These are phyloP conservation scores for Aspergillus puulaauensis DNA, from an alignment of 2,329 filamentous ascomycete species.

Conservation along the genomic window DNA sequence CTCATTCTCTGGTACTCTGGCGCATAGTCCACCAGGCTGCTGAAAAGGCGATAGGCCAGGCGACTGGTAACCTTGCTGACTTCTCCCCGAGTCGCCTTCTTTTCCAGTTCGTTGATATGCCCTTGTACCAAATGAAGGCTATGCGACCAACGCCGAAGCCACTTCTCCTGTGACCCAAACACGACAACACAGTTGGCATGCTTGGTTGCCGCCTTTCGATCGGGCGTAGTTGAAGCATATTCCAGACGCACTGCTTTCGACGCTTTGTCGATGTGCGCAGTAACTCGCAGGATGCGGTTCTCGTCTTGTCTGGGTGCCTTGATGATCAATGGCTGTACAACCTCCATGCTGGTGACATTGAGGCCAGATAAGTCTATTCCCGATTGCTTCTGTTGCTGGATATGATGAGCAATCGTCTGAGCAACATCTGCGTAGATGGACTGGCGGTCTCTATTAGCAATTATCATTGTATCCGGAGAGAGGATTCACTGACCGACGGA, in stretches of 20 bases:
- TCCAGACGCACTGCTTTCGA: background rate
- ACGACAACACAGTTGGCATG: constrained; percentile 3
- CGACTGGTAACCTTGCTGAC: constrained; percentile 27
- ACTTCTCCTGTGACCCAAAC: constrained; percentile 4
- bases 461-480: too few species aligned
- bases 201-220: background rate
- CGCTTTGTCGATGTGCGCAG: background rate
- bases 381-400: background rate
- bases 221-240: background rate
- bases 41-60: constrained; percentile 37
- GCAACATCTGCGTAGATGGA: too few species aligned
- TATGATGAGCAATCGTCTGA: background rate
- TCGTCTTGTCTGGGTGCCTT: background rate
- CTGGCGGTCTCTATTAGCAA: too few species aligned
- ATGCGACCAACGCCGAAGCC: constrained; percentile 20
- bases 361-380: background rate
- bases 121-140: constrained; percentile 19
- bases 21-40: constrained; percentile 27
- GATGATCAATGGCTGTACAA: background rate
- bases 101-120: constrained; percentile 22
- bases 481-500: constrained; percentile 40
- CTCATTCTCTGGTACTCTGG: constrained; percentile 33
- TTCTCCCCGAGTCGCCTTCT: constrained; percentile 21
- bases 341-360: background rate
- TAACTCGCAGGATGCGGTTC: background rate